Percentiles rank a stretch among this genome's conserved stretches.
These are phyloP conservation scores for Pseudogymnoascus sp. DNA, from an alignment of 2,329 filamentous ascomycete species.

Conservation along the genomic window DNA sequence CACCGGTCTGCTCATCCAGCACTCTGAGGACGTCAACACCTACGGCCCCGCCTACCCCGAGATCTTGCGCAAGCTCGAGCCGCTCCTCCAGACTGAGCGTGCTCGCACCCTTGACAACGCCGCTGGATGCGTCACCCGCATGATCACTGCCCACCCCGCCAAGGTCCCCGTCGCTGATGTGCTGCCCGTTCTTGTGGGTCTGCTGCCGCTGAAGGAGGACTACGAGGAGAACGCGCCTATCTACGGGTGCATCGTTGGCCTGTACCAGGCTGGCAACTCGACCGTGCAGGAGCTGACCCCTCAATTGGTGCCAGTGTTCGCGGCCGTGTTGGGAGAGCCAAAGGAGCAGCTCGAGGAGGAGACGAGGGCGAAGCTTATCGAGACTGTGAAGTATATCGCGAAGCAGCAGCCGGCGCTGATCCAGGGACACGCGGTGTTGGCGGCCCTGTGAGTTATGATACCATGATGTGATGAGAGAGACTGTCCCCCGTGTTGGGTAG, in stretches of 20 bases:
- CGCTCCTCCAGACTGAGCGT: conserved; percentile 68
- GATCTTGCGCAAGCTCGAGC: conserved; percentile 81
- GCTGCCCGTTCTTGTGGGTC: conserved; percentile 68
- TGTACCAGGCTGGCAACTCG: conserved; percentile 66
- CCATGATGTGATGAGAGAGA: conserved; percentile 10
- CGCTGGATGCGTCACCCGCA: conserved; percentile 80
- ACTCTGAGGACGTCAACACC: conserved; percentile 64
- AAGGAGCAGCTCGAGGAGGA: conserved; percentile 69
- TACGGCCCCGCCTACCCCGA: conserved; percentile 68
- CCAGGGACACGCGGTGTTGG: conserved; percentile 22
- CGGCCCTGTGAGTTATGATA: conserved; percentile 12
- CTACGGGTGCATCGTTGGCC: conserved; percentile 79
- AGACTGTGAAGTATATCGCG: conserved; percentile 45
- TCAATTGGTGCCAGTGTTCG: conserved; percentile 62
- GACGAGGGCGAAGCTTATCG: conserved; percentile 58
- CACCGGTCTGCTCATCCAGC: conserved; percentile 73
- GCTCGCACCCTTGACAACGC: conserved; percentile 88
- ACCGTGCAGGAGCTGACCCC: conserved; percentile 64
- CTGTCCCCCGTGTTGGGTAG: neutral
- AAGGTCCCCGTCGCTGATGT: conserved; percentile 74
- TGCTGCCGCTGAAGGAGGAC: conserved; percentile 85
- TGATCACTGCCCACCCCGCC: conserved; percentile 86
- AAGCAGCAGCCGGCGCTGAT: conserved; percentile 24
- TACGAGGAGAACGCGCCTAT: conserved; percentile 95
- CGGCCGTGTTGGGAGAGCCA: conserved; percentile 63